Conservation (phyloP, 441 rosid genomes). For the Eutrema salsugineum region DNA sequence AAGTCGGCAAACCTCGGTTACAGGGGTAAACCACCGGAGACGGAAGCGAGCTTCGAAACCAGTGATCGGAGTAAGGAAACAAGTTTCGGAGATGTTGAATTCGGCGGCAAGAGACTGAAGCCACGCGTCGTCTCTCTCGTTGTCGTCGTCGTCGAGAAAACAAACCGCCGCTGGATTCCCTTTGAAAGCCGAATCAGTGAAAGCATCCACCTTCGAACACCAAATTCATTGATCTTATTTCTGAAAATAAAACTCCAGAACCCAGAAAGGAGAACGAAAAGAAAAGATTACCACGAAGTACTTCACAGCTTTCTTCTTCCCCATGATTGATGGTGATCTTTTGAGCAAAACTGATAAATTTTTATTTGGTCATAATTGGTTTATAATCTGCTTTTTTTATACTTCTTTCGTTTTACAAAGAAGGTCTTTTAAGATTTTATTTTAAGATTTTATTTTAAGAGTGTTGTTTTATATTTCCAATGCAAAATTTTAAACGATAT, state of each 20-base stretch:
- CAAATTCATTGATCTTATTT: neutral
- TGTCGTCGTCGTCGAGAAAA: constrained; percentile 37
- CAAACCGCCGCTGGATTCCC: constrained; percentile 84
- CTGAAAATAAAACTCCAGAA: neutral
- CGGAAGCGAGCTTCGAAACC: constrained; percentile 41
- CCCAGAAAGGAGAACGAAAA: neutral
- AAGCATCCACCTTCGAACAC: constrained; percentile 64
- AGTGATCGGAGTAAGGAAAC: constrained; percentile 44
- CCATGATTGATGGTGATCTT: neutral
- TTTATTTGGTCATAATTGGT: too few species aligned
- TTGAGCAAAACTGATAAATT: neutral
- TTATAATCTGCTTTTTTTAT: too few species aligned
- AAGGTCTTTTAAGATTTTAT: too few species aligned
- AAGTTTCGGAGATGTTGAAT: constrained; percentile 62
- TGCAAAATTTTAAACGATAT: too few species aligned
- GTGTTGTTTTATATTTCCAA: too few species aligned
- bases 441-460: too few species aligned
- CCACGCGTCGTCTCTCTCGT: constrained; percentile 62
- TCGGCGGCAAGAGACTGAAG: constrained; percentile 63
- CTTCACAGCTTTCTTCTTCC: constrained; percentile 4
- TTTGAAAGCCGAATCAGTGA: constrained; percentile 65
- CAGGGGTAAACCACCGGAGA: constrained; percentile 85
- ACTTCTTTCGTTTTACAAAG: too few species aligned
- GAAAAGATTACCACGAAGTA: constrained; percentile 21
- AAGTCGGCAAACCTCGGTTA: constrained; percentile 43